A percentile compares a stretch with the other conserved stretches of the same genome.
These are phyloP conservation scores for Lasiosphaeria miniovina DNA, from an alignment of 495 filamentous ascomycete genomes.

Conservation along the genomic window DNA sequence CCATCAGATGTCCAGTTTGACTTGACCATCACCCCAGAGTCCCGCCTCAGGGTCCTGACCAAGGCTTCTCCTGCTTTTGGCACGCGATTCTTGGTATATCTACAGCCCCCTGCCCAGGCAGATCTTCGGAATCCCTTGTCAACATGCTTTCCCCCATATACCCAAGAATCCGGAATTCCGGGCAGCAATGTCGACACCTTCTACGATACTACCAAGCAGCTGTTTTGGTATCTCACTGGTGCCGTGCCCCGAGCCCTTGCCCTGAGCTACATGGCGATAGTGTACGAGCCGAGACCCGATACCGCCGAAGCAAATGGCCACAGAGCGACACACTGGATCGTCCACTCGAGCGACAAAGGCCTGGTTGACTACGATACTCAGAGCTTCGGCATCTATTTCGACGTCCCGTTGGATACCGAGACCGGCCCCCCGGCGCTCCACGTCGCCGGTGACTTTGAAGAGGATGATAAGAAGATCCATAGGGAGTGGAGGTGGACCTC, in stretches of 20 bases:
- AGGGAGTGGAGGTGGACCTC: slow-evolving; percentile 21
- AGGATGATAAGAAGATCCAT: slow-evolving; percentile 9
- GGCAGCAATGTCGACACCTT: slow-evolving; percentile 11
- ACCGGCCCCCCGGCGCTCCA: slow-evolving; percentile 11
- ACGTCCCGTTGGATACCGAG: slow-evolving; percentile 2
- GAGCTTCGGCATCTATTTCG: slow-evolving; percentile 20
- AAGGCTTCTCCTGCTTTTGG: slow-evolving; percentile 26
- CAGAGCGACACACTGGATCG: slow-evolving; percentile 10
- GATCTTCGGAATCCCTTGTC: slow-evolving; percentile 19
- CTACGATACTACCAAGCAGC: slow-evolving; percentile 17
- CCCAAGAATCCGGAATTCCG: slow-evolving; percentile 2
- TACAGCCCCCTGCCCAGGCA: slow-evolving; percentile 21
- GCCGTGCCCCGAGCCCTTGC: slow-evolving; percentile 28
- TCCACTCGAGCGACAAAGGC: slow-evolving; percentile 11
- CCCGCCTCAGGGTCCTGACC: slow-evolving; percentile 32
- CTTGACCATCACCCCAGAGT: slow-evolving; percentile 37
- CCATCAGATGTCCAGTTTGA: slow-evolving; percentile 34
- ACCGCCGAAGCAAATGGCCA: background rate
- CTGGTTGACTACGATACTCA: slow-evolving; percentile 22
- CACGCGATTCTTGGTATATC: slow-evolving; percentile 33
- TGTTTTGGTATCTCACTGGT: slow-evolving; percentile 23
- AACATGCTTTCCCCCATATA: slow-evolving; percentile 14
- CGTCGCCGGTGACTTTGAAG: slow-evolving; percentile 10
- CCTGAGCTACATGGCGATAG: slow-evolving; percentile 10
- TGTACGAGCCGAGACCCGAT: background rate